These are phyloP conservation scores for Globisporangium spinosum DNA, from an alignment of 352 stramenopile genomes.

Conservation along the genomic window DNA sequence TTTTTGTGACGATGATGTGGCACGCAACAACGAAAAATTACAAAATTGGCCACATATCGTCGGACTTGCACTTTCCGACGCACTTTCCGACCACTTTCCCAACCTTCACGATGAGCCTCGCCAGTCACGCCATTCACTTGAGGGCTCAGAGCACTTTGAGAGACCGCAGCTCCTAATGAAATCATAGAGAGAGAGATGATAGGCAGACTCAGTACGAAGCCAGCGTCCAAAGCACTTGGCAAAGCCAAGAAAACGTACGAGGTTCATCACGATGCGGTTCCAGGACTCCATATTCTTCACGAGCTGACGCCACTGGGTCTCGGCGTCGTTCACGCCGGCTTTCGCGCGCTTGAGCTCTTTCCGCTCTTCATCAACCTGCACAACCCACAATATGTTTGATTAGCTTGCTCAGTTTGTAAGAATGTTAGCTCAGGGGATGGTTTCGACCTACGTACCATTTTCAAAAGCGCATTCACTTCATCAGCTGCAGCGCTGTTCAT, in stretches of 20 bases:
- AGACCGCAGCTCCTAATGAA: background rate
- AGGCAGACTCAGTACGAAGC: background rate
- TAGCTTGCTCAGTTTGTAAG: background rate
- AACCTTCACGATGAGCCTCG: background rate
- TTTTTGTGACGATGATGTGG: slow-evolving; percentile 2
- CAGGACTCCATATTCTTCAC: slow-evolving; percentile 86
- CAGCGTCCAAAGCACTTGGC: background rate
- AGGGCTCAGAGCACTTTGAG: slow-evolving; percentile 3
- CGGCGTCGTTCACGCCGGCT: slow-evolving; percentile 28
- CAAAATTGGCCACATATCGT: background rate
- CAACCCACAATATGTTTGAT: background rate
- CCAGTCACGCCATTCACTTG: background rate
- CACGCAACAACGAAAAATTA: background rate
- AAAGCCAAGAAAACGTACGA: slow-evolving; percentile 34
- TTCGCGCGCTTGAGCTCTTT: slow-evolving; percentile 26
- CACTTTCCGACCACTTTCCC: background rate
- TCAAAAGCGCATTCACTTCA: slow-evolving; percentile 33
- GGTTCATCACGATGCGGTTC: slow-evolving; percentile 83
- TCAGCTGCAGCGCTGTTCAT: slow-evolving; percentile 19
- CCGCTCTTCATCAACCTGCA: slow-evolving; percentile 43
- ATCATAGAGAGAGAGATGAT: background rate
- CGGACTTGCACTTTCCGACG: background rate
- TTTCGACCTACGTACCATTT: slow-evolving; percentile 37
- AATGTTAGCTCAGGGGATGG: background rate
- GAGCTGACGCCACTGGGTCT: slow-evolving; percentile 70